These are phyloP conservation scores for Dendrobium huoshanense DNA, from an alignment of 106 monocot species.

Conservation along the genomic window DNA sequence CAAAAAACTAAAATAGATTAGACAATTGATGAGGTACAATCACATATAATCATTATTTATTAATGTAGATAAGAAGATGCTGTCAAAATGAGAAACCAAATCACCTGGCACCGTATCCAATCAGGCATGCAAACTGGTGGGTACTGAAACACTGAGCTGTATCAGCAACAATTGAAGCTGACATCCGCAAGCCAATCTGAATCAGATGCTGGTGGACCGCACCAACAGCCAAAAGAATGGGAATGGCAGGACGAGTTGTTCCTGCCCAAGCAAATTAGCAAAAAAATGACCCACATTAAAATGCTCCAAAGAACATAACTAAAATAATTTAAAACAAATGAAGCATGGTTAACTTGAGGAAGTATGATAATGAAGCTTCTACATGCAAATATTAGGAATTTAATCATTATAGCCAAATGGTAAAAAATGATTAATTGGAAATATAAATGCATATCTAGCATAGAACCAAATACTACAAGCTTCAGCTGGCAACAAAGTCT, in stretches of 20 bases:
- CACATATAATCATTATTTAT: too few species aligned
- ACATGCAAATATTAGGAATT: too few species aligned
- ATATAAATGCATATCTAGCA: too few species aligned
- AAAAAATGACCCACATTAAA: not conserved
- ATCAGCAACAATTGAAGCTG: conserved; percentile 94
- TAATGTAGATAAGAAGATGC: too few species aligned
- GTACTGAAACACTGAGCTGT: conserved; percentile 99
- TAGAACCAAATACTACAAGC: too few species aligned
- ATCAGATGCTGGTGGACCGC: conserved; percentile 99
- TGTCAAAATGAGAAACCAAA: not conserved
- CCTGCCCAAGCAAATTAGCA: conserved; percentile 26
- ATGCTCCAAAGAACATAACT: not conserved
- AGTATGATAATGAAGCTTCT: not conserved
- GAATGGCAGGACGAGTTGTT: conserved; percentile 90
- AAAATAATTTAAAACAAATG: not conserved
- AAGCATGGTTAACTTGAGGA: not conserved
- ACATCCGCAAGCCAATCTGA: conserved; percentile 96
- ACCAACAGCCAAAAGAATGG: conserved; percentile 94
- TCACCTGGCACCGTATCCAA: conserved; percentile 99
- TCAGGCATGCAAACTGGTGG: conserved; percentile 97
- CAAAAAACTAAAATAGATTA: too few species aligned
- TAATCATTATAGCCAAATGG: too few species aligned
- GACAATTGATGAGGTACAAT: too few species aligned
- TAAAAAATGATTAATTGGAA: too few species aligned
- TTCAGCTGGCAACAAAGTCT: too few species aligned